phyloP scores from a whole-genome alignment of 208 protist genomes.

The Acanthamoeba castellanii region DNA sequence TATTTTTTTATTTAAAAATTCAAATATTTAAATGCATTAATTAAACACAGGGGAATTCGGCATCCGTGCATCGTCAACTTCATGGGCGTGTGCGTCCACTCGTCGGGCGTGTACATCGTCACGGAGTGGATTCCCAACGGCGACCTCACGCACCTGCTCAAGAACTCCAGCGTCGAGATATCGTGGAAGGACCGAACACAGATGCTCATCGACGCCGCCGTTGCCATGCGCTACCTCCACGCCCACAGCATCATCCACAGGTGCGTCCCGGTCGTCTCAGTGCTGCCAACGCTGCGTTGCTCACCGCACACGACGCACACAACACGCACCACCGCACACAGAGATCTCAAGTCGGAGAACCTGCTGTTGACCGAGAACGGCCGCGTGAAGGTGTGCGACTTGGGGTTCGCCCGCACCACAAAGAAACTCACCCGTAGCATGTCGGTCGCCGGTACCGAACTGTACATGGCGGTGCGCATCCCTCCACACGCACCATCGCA shows the following conservation, averaged over 20 bases:
- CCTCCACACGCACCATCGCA: neutral
- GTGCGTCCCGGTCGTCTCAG: neutral
- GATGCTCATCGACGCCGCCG: slow-evolving; percentile 35
- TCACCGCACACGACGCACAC: neutral
- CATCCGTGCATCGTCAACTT: slow-evolving; percentile 57
- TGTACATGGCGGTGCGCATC: slow-evolving; percentile 4
- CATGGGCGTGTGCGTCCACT: slow-evolving; percentile 52
- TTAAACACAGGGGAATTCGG: slow-evolving; percentile 9
- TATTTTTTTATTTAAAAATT: neutral
- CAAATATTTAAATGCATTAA: neutral
- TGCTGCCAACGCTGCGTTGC: neutral
- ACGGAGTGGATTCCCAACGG: slow-evolving; percentile 64
- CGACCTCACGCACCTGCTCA: slow-evolving; percentile 41
- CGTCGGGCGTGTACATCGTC: slow-evolving; percentile 64
- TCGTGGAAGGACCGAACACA: slow-evolving; percentile 35
- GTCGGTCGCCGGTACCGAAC: slow-evolving; percentile 51
- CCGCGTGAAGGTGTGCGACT: slow-evolving; percentile 36
- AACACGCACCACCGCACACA: neutral
- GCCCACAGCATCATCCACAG: slow-evolving; percentile 66
- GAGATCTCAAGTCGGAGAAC: slow-evolving; percentile 64
- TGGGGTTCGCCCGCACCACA: slow-evolving; percentile 17
- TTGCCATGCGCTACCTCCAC: slow-evolving; percentile 59
- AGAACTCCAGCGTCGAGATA: neutral
- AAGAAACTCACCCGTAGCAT: slow-evolving; percentile 53
- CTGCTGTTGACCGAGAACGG: slow-evolving; percentile 59